A percentile compares a stretch with the other conserved stretches of the same genome.
Conservation (phyloP, 78 protist species). For the Dictyostelium firmibasis region DNA sequence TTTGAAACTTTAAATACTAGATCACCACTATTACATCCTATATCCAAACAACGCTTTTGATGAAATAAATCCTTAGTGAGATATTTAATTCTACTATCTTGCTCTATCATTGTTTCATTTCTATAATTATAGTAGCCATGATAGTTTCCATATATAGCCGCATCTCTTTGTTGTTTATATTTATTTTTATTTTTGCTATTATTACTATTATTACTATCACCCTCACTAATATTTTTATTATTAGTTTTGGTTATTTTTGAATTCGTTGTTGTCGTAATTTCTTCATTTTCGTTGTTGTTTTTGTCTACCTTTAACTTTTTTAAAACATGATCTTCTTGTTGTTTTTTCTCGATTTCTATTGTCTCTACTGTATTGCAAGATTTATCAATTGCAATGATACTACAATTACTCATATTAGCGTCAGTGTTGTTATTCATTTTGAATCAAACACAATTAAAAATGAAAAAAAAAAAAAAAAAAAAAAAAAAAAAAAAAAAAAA, state of each 20-base stretch:
- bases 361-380: not conserved
- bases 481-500: not conserved
- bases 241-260: not conserved
- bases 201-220: not conserved
- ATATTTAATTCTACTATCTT: slow-evolving; percentile 24
- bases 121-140: slow-evolving; percentile 43
- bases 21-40: slow-evolving; percentile 59
- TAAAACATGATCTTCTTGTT: not conserved
- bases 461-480: too few relatives aligned
- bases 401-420: not conserved
- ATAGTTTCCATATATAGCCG: slow-evolving; percentile 62
- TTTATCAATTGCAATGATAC: not conserved
- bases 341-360: not conserved
- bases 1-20: slow-evolving; percentile 33
- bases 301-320: not conserved
- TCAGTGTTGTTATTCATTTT: not conserved
- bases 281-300: not conserved
- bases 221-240: not conserved
- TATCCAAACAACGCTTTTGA: slow-evolving; percentile 53
- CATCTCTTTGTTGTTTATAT: not conserved
- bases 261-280: not conserved
- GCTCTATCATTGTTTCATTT: not conserved
- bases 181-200: not conserved
- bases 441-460: not conserved
- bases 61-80: slow-evolving; percentile 20